Conservation (phyloP, 2,329 filamentous ascomycete genomes). For the Xylariaceae sp. region DNA sequence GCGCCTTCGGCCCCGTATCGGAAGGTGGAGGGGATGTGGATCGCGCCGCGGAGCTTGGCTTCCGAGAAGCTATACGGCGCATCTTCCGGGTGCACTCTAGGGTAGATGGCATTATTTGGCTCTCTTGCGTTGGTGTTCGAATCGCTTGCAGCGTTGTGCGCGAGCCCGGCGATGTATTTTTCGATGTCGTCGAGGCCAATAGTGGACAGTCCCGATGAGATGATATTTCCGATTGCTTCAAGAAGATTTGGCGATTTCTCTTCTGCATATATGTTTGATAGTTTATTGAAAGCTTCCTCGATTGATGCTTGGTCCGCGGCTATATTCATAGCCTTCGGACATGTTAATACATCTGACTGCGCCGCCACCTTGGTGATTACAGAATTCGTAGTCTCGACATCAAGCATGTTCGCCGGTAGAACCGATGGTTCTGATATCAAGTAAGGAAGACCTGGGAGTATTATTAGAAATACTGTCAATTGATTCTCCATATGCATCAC, state of each 20-base stretch:
- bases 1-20: conserved; percentile 48
- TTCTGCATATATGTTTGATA: not conserved
- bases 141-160: not conserved
- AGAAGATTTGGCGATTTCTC: not conserved
- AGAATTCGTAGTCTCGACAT: not conserved
- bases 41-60: conserved; percentile 49
- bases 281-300: not conserved
- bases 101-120: conserved; percentile 38
- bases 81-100: conserved; percentile 43
- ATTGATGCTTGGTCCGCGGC: not conserved
- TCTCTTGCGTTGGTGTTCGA: conserved; percentile 1
- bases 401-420: not conserved
- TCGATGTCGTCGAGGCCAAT: conserved; percentile 1
- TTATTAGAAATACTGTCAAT: not conserved
- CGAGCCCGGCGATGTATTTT: not conserved
- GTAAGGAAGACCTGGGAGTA: not conserved
- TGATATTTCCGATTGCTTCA: not conserved
- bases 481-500: no score
- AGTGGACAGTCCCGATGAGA: conserved; percentile 1
- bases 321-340: not conserved
- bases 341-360: not conserved
- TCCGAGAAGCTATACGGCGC: conserved; percentile 53
- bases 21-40: conserved; percentile 55
- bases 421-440: not conserved
- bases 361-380: not conserved